These are phyloP conservation scores for Tuber borchii DNA, from an alignment of 495 filamentous ascomycete genomes.

Conservation along the genomic window DNA sequence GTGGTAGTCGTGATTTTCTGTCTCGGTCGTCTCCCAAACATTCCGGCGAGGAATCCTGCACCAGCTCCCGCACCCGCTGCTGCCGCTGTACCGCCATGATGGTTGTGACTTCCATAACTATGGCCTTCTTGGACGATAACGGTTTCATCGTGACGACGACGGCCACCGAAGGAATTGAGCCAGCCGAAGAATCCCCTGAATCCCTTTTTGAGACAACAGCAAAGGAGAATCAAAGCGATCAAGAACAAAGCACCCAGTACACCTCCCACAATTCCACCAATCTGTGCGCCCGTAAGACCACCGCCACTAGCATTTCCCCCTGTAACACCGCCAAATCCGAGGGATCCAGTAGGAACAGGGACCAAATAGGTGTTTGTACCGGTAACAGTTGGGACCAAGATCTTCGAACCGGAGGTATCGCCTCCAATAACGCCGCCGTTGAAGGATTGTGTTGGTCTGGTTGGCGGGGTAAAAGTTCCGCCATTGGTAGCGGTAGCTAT, in stretches of 20 bases:
- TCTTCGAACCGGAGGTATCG: constrained; percentile 34
- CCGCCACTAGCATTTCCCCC: constrained; percentile 10
- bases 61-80: constrained; percentile 30
- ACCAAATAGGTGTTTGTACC: constrained; percentile 39
- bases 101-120: constrained; percentile 12
- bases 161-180: constrained; percentile 22
- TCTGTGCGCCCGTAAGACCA: constrained; percentile 37
- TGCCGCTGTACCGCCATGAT: constrained; percentile 14
- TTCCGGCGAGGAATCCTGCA: constrained; percentile 26
- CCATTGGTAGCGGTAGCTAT: constrained; percentile 12
- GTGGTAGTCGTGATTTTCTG: constrained; percentile 33
- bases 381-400: constrained; percentile 31
- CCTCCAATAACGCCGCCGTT: constrained; percentile 35
- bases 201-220: constrained; percentile 39
- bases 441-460: constrained; percentile 29
- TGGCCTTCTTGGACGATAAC: constrained; percentile 24
- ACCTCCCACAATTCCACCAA: constrained; percentile 42
- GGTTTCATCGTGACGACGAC: constrained; percentile 13
- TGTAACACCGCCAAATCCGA: constrained; percentile 33
- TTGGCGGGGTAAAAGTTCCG: constrained; percentile 25
- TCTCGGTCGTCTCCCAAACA: constrained; percentile 29
- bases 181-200: constrained; percentile 35
- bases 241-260: constrained; percentile 40
- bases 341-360: constrained; percentile 34
- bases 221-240: constrained; percentile 38